Base-by-base conservation (phyloP, 129 eudicot species). In the Pseudognaphalium luteoalbum region DNA sequence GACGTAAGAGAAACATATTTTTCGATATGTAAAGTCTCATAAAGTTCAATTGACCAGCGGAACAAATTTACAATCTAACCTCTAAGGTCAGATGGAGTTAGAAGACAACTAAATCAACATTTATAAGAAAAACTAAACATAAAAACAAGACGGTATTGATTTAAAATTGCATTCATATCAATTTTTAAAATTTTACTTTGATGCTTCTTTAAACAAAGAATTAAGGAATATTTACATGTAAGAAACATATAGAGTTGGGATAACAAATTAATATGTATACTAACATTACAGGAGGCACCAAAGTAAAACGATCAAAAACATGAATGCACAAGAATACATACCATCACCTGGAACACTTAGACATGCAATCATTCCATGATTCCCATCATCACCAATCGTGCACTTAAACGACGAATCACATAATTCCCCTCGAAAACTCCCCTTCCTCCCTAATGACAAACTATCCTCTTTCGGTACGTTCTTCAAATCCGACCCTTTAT, bases 341-440 rank as follows among this genome's bases (percentile, higher is more conserved):
- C 98, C 98, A 73, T 92, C 85, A 59, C 98, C 98, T 0, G 98
- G 93, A 88, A 92, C 98, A 81, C 88, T 86, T 68, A 92, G 76
- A 59, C 98, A 92, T 8, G 98, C 98, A 82, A 90, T 82, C 83
- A 92, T 75, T 34, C 83, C 84, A 59, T 84, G 82, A 71, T 64
- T 85, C 62, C 86, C 82, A 30, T 68, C 88, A 1, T 60, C 58
- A 58, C 57, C 76, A 67, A 80, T 74, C 28, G 81, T 86, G 84
- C 98, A 92, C 62, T 84, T 81, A 78, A 87, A 86, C 47, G 93
- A 78, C 17, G 89, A 81, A 83, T 90, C 98, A 81, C 98, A 92
- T 79, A 80, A 86, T 70, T 88, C 96, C 29, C 78, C 87, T 69
- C 59, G 70, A 74, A 70, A 77, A 57, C 81, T 79, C 41, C 85